phyloP scores from a whole-genome alignment of 441 rosid genomes.

The Pelargonium myrrhifolium region DNA sequence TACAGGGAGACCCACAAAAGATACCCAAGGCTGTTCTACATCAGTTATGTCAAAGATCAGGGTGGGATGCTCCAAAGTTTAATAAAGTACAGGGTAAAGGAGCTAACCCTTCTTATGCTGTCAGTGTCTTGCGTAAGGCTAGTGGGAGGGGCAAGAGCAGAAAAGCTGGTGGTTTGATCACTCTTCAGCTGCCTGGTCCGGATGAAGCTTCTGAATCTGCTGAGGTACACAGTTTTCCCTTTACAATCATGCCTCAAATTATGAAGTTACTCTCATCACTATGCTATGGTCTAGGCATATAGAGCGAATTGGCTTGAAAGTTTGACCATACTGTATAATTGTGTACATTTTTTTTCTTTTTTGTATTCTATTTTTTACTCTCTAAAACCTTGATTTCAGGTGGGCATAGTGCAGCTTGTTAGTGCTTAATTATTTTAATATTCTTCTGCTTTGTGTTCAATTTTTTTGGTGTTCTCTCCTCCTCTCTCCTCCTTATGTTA shows the following conservation, averaged over 20 bases:
- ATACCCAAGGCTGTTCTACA: conserved; percentile 87
- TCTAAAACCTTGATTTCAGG: neutral
- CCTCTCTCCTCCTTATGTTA: neutral
- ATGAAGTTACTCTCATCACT: conserved; percentile 11
- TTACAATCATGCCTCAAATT: conserved; percentile 11
- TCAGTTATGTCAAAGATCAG: conserved; percentile 82
- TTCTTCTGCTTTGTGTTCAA: neutral
- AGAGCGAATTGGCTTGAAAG: conserved; percentile 9
- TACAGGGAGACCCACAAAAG: conserved; percentile 69
- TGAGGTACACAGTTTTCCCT: conserved; percentile 45
- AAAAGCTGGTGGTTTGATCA: conserved; percentile 75
- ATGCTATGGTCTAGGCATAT: conserved; percentile 3
- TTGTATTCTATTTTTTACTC: too few relatives aligned
- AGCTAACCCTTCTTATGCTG: conserved; percentile 46
- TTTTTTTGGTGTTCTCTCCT: neutral
- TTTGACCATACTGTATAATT: neutral
- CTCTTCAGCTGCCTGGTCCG: conserved; percentile 68
- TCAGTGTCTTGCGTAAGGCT: conserved; percentile 82
- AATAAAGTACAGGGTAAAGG: conserved; percentile 47
- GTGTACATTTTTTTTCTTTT: too few relatives aligned
- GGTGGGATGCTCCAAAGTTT: conserved; percentile 95
- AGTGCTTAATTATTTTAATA: neutral
- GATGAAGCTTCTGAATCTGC: conserved; percentile 49
- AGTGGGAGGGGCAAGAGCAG: conserved; percentile 86
- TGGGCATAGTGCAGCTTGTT: neutral